Base-by-base conservation (phyloP, 2,329 filamentous ascomycete genomes). In the Arthrobotrys iridis region DNA sequence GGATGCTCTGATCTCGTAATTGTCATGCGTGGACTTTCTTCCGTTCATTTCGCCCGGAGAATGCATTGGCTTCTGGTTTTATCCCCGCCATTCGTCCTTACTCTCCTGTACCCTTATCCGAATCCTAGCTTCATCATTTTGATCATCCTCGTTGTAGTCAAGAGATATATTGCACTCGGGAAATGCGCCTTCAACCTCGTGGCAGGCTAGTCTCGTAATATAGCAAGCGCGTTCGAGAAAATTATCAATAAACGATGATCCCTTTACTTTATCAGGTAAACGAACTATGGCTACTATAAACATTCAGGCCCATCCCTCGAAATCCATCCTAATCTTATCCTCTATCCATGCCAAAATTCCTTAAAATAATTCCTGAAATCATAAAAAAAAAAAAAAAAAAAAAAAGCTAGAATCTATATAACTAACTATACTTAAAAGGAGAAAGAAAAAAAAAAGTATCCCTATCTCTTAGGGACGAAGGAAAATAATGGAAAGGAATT, bases 321-420 rank as follows among this genome's bases (percentile, higher is more conserved):
- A 37, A n/a, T 22, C 24, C 30, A 7, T 35, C 50, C 24, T 37
- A 24, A 28, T 22, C 50, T 37, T 30, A 55, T 33, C 28, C 28
- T 5, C n/a, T 28, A 22, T 55, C 50, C 18, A 22, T 37, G 8
- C 30, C 30, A n/a, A n/a, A n/a, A 7, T 10, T 30, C 30, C 30
- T 15, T 55, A 73, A 71, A 24, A 43, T 43, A 43, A 8, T 18
- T 41, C 26, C 26, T 35, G 37, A 59, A 43, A 43, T 30, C 33
- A 46, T 30, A 10, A 26, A 62, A 48, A 50, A 35, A 45, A 30
- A 8, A 65, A 65, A 48, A 50, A 55, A 22, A 70, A 40, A 52
- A 37, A 37, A 45, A 48, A 35, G n/a, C 20, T n/a, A n/a, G n/a
- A n/a, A n/a, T 40, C 26, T 59, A 43, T 50, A 77, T 45, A 62